Evolutionary conservation across 2,329 filamentous ascomycete species (phyloP).

Genomic region (Cladophialophora yegresii): DNA sequence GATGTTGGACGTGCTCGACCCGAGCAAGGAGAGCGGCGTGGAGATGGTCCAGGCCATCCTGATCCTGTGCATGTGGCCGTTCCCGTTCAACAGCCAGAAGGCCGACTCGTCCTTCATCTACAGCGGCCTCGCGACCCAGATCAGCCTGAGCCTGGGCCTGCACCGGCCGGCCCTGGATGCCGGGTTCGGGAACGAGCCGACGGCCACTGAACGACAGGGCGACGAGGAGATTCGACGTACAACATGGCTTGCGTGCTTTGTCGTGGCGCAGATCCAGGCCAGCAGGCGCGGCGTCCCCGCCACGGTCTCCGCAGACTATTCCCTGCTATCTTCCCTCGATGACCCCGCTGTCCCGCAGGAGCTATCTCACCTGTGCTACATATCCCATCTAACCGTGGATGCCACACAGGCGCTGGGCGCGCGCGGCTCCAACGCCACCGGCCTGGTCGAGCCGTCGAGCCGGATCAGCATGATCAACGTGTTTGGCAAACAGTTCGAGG

Average conservation of each 20-base stretch:
- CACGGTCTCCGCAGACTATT: slow-evolving; percentile 17
- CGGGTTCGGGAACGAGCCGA: slow-evolving; percentile 29
- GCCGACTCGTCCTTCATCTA: slow-evolving; percentile 31
- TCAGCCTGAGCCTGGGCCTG: slow-evolving; percentile 33
- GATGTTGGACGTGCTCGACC: slow-evolving; percentile 28
- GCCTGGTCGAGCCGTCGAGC: slow-evolving; percentile 13
- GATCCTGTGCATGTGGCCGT: slow-evolving; percentile 37
- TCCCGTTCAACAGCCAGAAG: slow-evolving; percentile 32
- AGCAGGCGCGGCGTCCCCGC: slow-evolving; percentile 19
- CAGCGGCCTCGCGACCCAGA: slow-evolving; percentile 31
- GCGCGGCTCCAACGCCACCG: slow-evolving; percentile 12
- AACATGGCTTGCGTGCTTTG: slow-evolving; percentile 36
- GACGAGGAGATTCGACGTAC: slow-evolving; percentile 26
- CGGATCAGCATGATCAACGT: slow-evolving; percentile 26
- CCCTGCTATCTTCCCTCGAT: slow-evolving; percentile 14
- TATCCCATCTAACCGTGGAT: slow-evolving; percentile 18
- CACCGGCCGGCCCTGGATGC: slow-evolving; percentile 34
- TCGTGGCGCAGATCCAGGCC: slow-evolving; percentile 27
- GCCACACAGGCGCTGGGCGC: slow-evolving; percentile 13
- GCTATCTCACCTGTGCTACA: slow-evolving; percentile 21
- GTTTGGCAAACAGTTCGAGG: slow-evolving; percentile 21
- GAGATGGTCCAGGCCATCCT: slow-evolving; percentile 35
- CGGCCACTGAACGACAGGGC: slow-evolving; percentile 10
- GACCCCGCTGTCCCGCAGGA: slow-evolving; percentile 6
- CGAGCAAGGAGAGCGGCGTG: slow-evolving; percentile 26